A percentile compares a stretch with the other conserved stretches of the same genome.
Conservation (phyloP, 768 basidiomycete genomes). For the Lactarius sanguifluus region DNA sequence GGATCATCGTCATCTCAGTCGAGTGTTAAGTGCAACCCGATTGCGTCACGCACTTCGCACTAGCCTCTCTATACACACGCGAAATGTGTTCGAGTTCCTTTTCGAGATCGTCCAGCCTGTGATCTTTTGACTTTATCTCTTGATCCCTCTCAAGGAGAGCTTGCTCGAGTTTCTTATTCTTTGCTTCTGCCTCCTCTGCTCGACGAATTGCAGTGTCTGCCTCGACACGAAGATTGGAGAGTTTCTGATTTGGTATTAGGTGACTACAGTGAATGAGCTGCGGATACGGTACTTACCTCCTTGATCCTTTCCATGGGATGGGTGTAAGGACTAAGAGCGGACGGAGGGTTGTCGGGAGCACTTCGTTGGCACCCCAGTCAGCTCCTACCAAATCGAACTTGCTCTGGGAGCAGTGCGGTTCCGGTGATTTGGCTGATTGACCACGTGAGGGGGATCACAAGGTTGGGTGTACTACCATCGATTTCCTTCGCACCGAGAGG, state of each 20-base stretch:
- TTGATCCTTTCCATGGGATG: conserved; percentile 23
- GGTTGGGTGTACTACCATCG: too few species aligned
- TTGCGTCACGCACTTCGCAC: conserved; percentile 7
- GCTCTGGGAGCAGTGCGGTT: not conserved
- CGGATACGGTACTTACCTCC: conserved; percentile 8
- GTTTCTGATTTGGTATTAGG: conserved; percentile 12
- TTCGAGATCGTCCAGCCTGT: conserved; percentile 22
- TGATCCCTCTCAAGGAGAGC: conserved; percentile 22
- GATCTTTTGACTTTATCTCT: conserved; percentile 25
- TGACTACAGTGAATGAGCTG: too few species aligned
- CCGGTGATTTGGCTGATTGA: not conserved
- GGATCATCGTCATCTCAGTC: conserved; percentile 8
- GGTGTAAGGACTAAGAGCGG: not conserved
- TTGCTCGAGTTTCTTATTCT: conserved; percentile 22
- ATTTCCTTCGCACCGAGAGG: not conserved
- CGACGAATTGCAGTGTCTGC: conserved; percentile 11
- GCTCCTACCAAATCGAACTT: not conserved
- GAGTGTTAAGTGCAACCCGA: not conserved
- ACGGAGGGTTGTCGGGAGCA: conserved; percentile 11
- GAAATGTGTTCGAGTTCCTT: not conserved
- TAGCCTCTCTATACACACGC: not conserved
- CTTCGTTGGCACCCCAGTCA: not conserved
- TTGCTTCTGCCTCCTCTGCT: conserved; percentile 15
- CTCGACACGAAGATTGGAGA: conserved; percentile 19
- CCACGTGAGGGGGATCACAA: not conserved